Evolutionary conservation across 257 asterid species (phyloP), one percentile per base, ranked within the genome.

Genomic region (Knoxia roxburghii): DNA sequence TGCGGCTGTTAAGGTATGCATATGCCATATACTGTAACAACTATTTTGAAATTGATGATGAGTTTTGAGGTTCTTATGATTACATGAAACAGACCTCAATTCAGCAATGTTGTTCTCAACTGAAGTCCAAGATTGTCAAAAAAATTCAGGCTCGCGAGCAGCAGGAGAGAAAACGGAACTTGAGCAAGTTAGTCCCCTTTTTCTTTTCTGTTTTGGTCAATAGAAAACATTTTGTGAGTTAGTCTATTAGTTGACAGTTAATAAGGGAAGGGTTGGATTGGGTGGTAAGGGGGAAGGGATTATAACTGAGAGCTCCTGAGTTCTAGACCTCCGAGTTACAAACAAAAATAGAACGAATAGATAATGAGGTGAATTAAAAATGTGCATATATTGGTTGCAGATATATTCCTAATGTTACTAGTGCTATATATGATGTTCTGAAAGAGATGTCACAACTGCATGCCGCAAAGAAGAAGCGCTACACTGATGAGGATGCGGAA

Each of bases 91-190:
- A 90, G 97, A 80, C 81, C 33, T 89, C 96, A 59, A 85, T 90
- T 78, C 89, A 88, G 79, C 96, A 86, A 72, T 88, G 96, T 71
- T 88, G 97, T 61, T 59, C 69, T 69, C 97, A 90, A 81, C 84
- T 88, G 41, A 90, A 86, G 70, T 82, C 92, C 74, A 90, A 90
- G 81, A 90, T 86, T 17, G 90, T 90, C 74, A 88, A 88, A 78
- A 84, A 86, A 81, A 86, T 88, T 73, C 97, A 90, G 81, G 96
- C 96, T 74, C 97, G 96, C 29, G 97, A 90, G 82, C 97, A 90
- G 88, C 97, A 88, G 75, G 97, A 90, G 83, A 86, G 97, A 76
- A 86, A 90, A 68, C 84, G 95, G 58, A 90, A 90, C 75, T 81
- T 90, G 88, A 86, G 66, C 90, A 90, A 82, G 97, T 88, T 55